phyloP scores from a whole-genome alignment of 169 alveolate species.

The Babesia bovis region DNA sequence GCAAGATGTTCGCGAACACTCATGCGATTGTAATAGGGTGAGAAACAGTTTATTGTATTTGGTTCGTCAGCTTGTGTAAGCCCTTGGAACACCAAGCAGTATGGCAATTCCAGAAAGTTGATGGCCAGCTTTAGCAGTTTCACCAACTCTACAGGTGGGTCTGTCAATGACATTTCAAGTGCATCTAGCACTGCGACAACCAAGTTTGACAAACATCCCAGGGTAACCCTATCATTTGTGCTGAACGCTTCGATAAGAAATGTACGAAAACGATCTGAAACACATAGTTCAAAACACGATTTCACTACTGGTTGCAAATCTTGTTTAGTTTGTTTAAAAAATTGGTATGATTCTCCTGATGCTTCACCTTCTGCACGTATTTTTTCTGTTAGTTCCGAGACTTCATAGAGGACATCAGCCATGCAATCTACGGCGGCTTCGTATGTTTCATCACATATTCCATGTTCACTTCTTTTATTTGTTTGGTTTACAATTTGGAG shows the following conservation, averaged over 20 bases:
- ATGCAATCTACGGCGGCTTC: constrained; percentile 59
- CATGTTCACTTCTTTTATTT: background rate
- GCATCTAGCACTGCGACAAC: constrained; percentile 30
- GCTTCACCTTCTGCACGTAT: constrained; percentile 4
- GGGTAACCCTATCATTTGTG: constrained; percentile 17
- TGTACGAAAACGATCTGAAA: constrained; percentile 10
- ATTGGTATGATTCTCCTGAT: constrained; percentile 1
- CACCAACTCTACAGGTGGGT: constrained; percentile 3
- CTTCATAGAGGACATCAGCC: constrained; percentile 33
- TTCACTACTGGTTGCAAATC: constrained; percentile 24
- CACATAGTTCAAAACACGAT: constrained; percentile 30
- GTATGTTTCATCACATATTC: constrained; percentile 38
- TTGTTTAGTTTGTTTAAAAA: background rate
- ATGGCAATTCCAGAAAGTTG: constrained; percentile 46
- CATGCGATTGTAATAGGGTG: constrained; percentile 39
- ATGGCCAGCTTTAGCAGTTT: constrained; percentile 10
- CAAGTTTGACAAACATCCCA: constrained; percentile 29
- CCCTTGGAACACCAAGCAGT: constrained; percentile 37
- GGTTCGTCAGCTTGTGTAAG: constrained; percentile 1
- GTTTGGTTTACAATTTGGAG: constrained; percentile 14
- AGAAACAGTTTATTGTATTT: constrained; percentile 34
- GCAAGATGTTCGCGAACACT: constrained; percentile 1
- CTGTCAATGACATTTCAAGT: constrained; percentile 3
- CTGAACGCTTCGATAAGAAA: constrained; percentile 30
- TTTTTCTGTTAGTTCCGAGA: constrained; percentile 11